A percentile compares a stretch with the other conserved stretches of the same genome.
phyloP scores from a whole-genome alignment of 371 early-diverging fungal species.

The Mortierella sp. region DNA sequence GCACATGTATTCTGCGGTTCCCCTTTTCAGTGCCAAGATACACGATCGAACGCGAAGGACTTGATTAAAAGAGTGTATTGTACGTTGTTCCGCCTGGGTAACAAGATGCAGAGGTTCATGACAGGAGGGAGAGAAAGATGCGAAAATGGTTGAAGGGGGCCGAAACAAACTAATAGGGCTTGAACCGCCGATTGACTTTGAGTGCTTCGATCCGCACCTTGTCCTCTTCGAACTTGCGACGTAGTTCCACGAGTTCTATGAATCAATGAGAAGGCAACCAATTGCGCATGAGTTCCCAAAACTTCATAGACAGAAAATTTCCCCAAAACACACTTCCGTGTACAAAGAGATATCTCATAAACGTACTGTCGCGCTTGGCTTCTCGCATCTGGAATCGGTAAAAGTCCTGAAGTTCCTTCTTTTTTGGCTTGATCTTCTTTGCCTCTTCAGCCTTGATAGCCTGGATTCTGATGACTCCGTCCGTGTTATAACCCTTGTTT shows the following conservation, averaged over 20 bases:
- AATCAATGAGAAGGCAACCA: too few relatives aligned
- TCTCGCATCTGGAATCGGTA: slow-evolving; percentile 96
- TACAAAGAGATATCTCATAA: neutral
- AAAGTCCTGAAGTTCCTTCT: slow-evolving; percentile 84
- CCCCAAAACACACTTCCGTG: neutral
- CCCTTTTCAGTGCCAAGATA: too few relatives aligned
- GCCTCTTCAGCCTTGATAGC: slow-evolving; percentile 66
- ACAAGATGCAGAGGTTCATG: too few relatives aligned
- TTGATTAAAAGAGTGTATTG: too few relatives aligned
- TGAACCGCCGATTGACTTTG: slow-evolving; percentile 84
- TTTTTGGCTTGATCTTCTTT: slow-evolving; percentile 66
- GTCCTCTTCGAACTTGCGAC: slow-evolving; percentile 93
- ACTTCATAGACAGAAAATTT: neutral
- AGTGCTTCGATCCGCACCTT: slow-evolving; percentile 84
- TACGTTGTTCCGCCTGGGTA: too few relatives aligned
- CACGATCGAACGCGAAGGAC: too few relatives aligned
- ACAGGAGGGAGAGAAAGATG: too few relatives aligned
- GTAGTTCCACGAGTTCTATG: slow-evolving; percentile 84
- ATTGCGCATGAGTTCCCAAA: too few relatives aligned
- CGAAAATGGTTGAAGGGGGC: too few relatives aligned
- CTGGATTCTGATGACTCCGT: slow-evolving; percentile 67
- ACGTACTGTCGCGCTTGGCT: slow-evolving; percentile 84
- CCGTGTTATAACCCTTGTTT: slow-evolving; percentile 65
- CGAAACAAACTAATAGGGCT: slow-evolving; percentile 77
- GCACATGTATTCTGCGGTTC: too few relatives aligned